Conservation (phyloP, 805 yeast species). For the Hanseniaspora valbyensis region DNA sequence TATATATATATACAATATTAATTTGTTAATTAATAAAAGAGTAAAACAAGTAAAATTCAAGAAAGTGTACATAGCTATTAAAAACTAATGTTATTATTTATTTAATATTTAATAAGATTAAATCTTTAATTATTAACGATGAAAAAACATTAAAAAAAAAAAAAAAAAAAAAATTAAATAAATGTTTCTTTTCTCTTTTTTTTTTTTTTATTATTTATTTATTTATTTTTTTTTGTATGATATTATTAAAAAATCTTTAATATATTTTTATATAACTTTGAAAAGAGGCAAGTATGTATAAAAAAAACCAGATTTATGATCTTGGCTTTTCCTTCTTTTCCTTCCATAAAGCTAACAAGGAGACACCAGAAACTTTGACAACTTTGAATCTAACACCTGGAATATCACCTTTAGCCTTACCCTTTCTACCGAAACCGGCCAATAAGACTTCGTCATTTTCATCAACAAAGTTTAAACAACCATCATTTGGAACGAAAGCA, state of each 20-base stretch:
- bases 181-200: background rate
- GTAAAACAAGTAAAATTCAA: no score
- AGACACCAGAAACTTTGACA: slow-evolving; percentile 99
- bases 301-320: slow-evolving; percentile 46
- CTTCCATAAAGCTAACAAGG: slow-evolving; percentile 98
- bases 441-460: slow-evolving; percentile 99
- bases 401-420: slow-evolving; percentile 99
- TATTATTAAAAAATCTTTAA: background rate
- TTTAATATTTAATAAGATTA: no score
- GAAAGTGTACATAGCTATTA: no score
- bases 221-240: background rate
- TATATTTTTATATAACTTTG: background rate
- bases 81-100: no score
- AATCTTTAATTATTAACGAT: no score
- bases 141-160: no score
- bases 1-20: background rate
- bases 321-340: slow-evolving; percentile 99
- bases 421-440: slow-evolving; percentile 99
- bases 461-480: slow-evolving; percentile 99
- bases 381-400: slow-evolving; percentile 99
- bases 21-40: background rate
- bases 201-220: background rate
- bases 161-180: no score
- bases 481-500: slow-evolving; percentile 99
- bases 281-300: background rate